Conservation (phyloP, 2,329 filamentous ascomycete species). For the Penicillium sp. region DNA sequence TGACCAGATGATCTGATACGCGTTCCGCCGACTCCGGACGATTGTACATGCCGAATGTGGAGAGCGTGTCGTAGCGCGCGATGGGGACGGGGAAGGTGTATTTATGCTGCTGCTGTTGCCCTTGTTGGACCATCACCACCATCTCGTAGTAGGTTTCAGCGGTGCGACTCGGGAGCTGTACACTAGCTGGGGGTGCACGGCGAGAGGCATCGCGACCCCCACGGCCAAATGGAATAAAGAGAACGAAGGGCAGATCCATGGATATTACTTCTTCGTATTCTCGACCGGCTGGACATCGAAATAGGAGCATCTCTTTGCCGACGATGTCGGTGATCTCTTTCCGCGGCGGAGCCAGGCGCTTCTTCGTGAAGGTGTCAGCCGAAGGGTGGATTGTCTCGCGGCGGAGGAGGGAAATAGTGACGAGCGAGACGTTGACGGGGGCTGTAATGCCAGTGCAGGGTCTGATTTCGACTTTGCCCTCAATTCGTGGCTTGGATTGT, state of each 20-base stretch:
- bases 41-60: conserved; percentile 99
- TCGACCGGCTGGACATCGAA: conserved; percentile 71
- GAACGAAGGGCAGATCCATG: conserved; percentile 94
- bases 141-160: conserved; percentile 96
- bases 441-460: conserved; percentile 76
- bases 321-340: conserved; percentile 88
- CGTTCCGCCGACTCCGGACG: conserved; percentile 79
- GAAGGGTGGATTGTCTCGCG: conserved; percentile 94
- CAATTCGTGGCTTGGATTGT: conserved; percentile 69
- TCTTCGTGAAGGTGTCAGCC: conserved; percentile 86
- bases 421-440: conserved; percentile 81
- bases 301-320: conserved; percentile 88
- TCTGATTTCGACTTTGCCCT: conserved; percentile 94
- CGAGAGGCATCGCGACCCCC: conserved; percentile 82
- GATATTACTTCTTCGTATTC: conserved; percentile 81
- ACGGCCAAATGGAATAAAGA: conserved; percentile 92
- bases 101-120: conserved; percentile 75
- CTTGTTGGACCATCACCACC: conserved; percentile 90
- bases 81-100: conserved; percentile 86
- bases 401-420: conserved; percentile 85
- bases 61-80: conserved; percentile 87
- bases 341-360: conserved; percentile 77
- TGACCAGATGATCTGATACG: conserved; percentile 82
- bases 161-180: conserved; percentile 84
- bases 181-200: conserved; percentile 80